These are phyloP conservation scores for Malassezia dermatis DNA, from an alignment of 1,284 basidiomycete species.

Conservation along the genomic window DNA sequence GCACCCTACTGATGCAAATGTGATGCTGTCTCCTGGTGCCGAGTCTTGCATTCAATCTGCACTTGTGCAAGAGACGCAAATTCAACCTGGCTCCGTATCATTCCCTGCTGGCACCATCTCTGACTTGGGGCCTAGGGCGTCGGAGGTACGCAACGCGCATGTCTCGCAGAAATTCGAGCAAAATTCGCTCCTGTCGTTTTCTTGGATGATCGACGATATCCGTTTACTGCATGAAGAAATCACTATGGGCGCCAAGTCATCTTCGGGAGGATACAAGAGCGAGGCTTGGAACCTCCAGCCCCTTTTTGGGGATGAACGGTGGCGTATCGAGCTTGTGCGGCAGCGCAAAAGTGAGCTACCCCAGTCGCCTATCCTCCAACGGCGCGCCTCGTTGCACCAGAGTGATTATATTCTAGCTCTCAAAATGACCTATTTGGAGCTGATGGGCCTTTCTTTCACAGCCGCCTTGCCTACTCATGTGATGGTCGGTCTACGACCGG, in stretches of 20 bases:
- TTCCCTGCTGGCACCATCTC: constrained; percentile 11
- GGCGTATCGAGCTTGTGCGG: constrained; percentile 41
- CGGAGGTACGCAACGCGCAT: constrained; percentile 5
- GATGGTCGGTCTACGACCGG: constrained; percentile 10
- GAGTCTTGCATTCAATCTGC: not conserved
- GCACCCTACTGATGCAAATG: not conserved
- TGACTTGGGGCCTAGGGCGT: not conserved
- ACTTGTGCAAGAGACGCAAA: constrained; percentile 1
- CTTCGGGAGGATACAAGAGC: constrained; percentile 32
- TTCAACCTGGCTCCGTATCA: constrained; percentile 6
- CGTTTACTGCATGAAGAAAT: constrained; percentile 35
- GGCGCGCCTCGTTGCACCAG: not conserved
- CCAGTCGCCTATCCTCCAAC: not conserved
- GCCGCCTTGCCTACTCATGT: constrained; percentile 12
- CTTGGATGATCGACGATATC: constrained; percentile 34
- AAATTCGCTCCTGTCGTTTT: constrained; percentile 31
- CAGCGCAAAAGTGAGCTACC: not conserved
- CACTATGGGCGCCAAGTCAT: constrained; percentile 22
- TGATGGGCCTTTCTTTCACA: constrained; percentile 6
- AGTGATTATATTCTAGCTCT: not conserved
- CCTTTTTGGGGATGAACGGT: constrained; percentile 40
- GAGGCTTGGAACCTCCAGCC: constrained; percentile 41
- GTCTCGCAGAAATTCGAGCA: constrained; percentile 27
- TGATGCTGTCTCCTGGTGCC: constrained; percentile 8
- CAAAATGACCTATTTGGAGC: constrained; percentile 6